Conservation (phyloP, 495 filamentous ascomycete species). For the Hypoxylon lienhwacheense region DNA sequence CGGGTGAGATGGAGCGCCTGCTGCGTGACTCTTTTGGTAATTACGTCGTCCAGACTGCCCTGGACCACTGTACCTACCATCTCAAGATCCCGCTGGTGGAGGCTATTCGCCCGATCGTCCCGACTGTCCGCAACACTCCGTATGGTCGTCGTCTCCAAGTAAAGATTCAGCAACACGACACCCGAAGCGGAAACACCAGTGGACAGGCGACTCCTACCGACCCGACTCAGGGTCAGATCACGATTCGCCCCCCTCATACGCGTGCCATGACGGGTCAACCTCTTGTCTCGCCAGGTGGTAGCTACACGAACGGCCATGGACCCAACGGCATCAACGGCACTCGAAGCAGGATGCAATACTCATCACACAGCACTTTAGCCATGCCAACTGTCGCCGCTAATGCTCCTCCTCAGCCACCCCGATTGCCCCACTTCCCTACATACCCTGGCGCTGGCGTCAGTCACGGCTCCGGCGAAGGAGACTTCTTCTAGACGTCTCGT, state of each 20-base stretch:
- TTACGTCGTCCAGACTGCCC: constrained; percentile 95
- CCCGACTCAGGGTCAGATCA: constrained; percentile 46
- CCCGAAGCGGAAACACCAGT: constrained; percentile 35
- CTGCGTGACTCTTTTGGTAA: constrained; percentile 92
- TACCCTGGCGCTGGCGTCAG: constrained; percentile 30
- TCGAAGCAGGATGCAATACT: constrained; percentile 33
- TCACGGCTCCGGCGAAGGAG: constrained; percentile 26
- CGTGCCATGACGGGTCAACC: constrained; percentile 41
- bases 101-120: constrained; percentile 77
- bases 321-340: constrained; percentile 29
- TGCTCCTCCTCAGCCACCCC: constrained; percentile 33
- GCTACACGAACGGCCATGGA: constrained; percentile 30
- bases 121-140: constrained; percentile 80
- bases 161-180: constrained; percentile 66
- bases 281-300: constrained; percentile 29
- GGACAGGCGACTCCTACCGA: constrained; percentile 45
- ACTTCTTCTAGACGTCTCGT: constrained; percentile 38
- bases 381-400: constrained; percentile 19
- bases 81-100: constrained; percentile 76
- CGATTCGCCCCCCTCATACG: constrained; percentile 38
- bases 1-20: constrained; percentile 78
- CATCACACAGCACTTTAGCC: constrained; percentile 31
- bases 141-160: constrained; percentile 89
- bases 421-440: constrained; percentile 24
- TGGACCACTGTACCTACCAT: constrained; percentile 76